These are phyloP conservation scores for Paecilomyces variotii DNA, from an alignment of 2,329 filamentous ascomycete genomes.

Conservation along the genomic window DNA sequence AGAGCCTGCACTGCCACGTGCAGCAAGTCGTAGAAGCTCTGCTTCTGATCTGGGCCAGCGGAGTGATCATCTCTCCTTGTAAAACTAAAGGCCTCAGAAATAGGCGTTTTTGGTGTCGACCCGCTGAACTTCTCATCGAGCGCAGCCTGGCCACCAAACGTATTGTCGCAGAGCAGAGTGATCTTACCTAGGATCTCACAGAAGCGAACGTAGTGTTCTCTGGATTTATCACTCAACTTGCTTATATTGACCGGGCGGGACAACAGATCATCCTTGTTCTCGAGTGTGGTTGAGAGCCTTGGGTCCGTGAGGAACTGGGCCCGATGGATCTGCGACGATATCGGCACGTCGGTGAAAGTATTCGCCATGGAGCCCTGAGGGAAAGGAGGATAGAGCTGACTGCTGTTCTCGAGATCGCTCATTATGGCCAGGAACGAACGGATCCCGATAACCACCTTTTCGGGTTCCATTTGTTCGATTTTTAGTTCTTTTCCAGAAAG, in stretches of 20 bases:
- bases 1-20: slow-evolving; percentile 93
- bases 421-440: slow-evolving; percentile 89
- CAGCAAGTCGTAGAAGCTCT: slow-evolving; percentile 89
- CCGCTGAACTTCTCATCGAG: slow-evolving; percentile 91
- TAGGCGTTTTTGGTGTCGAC: slow-evolving; percentile 84
- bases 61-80: slow-evolving; percentile 71
- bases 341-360: slow-evolving; percentile 28
- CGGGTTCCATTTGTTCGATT: slow-evolving; percentile 89
- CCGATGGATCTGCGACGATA: slow-evolving; percentile 26
- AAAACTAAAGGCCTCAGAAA: slow-evolving; percentile 90
- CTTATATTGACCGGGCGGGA: slow-evolving; percentile 49
- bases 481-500: slow-evolving; percentile 66
- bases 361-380: slow-evolving; percentile 53
- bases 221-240: slow-evolving; percentile 64
- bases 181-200: slow-evolving; percentile 95
- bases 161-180: slow-evolving; percentile 90
- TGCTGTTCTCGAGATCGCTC: slow-evolving; percentile 80
- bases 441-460: slow-evolving; percentile 95
- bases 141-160: slow-evolving; percentile 91
- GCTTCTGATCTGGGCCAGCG: slow-evolving; percentile 69
- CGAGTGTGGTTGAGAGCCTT: slow-evolving; percentile 15
- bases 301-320: slow-evolving; percentile 31
- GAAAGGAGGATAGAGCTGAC: slow-evolving; percentile 71
- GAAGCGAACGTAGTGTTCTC: slow-evolving; percentile 81
- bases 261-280: slow-evolving; percentile 22